Evolutionary conservation across 1,284 basidiomycete species (phyloP).

Genomic region (Cutaneotrichosporon cyanovorans): DNA sequence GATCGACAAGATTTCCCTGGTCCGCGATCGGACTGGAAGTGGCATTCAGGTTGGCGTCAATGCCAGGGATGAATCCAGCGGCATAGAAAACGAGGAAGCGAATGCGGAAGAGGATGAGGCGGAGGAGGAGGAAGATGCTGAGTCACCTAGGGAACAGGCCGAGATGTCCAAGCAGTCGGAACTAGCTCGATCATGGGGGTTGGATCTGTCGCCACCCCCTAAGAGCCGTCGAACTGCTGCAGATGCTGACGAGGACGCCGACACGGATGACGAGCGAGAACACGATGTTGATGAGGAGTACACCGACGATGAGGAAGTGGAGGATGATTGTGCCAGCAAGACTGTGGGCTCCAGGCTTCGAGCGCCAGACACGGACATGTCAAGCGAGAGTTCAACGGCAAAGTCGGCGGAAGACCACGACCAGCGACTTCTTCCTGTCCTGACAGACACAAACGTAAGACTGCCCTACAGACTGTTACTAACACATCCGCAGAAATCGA

Average conservation of each 20-base stretch:
- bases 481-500: neutral
- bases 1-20: constrained; percentile 24
- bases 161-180: neutral
- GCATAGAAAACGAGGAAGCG: constrained; percentile 31
- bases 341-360: neutral
- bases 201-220: too few species aligned
- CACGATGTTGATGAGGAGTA: constrained; percentile 10
- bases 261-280: constrained; percentile 9
- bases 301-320: constrained; percentile 36
- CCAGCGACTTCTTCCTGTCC: constrained; percentile 1
- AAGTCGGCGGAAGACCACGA: too few species aligned
- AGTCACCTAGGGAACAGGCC: neutral
- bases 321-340: constrained; percentile 12
- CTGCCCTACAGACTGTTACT: neutral
- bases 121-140: neutral
- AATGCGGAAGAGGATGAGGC: constrained; percentile 9
- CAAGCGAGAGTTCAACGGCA: too few species aligned
- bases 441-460: constrained; percentile 1
- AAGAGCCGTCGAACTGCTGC: neutral
- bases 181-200: too few species aligned
- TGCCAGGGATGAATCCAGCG: constrained; percentile 19
- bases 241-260: neutral
- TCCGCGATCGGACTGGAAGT: constrained; percentile 23
- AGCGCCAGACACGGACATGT: too few species aligned
- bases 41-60: neutral